Evolutionary conservation across 495 filamentous ascomycete species (phyloP).

Genomic region (Talaromyces trachyspermus): DNA sequence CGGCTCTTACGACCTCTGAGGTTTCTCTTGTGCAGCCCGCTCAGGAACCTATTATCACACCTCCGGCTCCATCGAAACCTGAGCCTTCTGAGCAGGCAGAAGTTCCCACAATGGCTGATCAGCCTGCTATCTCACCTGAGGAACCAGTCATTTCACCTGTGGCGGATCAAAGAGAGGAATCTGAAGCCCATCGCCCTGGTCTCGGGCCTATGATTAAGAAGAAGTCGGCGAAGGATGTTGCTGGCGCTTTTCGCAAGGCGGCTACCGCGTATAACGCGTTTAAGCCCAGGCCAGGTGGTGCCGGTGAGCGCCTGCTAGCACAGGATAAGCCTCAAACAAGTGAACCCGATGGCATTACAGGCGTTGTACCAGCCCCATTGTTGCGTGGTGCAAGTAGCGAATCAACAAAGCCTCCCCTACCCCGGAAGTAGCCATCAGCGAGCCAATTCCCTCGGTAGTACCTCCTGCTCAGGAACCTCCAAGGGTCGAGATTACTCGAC

Average conservation of each 20-base stretch:
- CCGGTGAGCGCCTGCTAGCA: constrained; percentile 60
- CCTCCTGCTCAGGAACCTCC: constrained; percentile 20
- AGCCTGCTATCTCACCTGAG: constrained; percentile 14
- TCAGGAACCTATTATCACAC: neutral
- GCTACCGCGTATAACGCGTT: constrained; percentile 76
- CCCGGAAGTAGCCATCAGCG: constrained; percentile 12
- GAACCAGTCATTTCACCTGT: constrained; percentile 13
- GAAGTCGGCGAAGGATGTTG: constrained; percentile 60
- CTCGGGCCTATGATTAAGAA: constrained; percentile 90
- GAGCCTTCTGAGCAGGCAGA: neutral
- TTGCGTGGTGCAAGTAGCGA: constrained; percentile 29
- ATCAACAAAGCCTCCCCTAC: constrained; percentile 15
- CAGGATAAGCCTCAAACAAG: constrained; percentile 46
- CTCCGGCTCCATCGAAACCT: neutral
- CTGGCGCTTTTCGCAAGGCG: constrained; percentile 73
- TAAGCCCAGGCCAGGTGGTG: constrained; percentile 76
- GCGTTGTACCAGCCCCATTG: constrained; percentile 73
- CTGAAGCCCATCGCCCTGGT: constrained; percentile 58
- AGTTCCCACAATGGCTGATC: neutral
- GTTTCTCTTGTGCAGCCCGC: neutral
- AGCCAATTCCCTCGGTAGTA: constrained; percentile 8
- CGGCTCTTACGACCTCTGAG: neutral
- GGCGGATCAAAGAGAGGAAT: constrained; percentile 36
- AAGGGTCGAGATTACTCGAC: constrained; percentile 35
- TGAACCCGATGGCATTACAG: constrained; percentile 79